Percentiles rank a stretch among this genome's conserved stretches.
These are phyloP conservation scores for Aspergillus glaucus DNA, from an alignment of 2,329 filamentous ascomycete species.

Conservation along the genomic window DNA sequence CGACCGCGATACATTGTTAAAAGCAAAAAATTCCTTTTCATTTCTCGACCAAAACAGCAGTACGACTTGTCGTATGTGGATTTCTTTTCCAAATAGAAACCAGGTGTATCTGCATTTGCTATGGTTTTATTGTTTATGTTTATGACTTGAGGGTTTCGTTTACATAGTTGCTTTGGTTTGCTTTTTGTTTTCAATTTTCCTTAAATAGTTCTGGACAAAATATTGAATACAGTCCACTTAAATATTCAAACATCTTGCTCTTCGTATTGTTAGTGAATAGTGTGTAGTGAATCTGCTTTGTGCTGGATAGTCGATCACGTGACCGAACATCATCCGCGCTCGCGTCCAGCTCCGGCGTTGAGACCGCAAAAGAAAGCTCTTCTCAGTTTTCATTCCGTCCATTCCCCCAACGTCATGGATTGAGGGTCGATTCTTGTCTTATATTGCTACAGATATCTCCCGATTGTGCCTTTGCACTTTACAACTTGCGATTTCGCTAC, in stretches of 20 bases:
- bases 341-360: constrained; percentile 5
- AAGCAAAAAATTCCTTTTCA: constrained; percentile 26
- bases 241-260: constrained; percentile 1
- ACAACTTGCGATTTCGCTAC: background rate
- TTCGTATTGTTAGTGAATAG: background rate
- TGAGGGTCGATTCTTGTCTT: background rate
- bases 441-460: no score
- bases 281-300: background rate
- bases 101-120: constrained; percentile 22
- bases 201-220: constrained; percentile 11
- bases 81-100: constrained; percentile 27
- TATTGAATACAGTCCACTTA: background rate
- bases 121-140: constrained; percentile 25
- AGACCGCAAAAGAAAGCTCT: constrained; percentile 7
- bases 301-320: constrained; percentile 8
- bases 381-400: background rate
- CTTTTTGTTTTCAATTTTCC: constrained; percentile 8
- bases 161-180: constrained; percentile 16
- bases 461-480: background rate
- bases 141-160: constrained; percentile 22
- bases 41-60: constrained; percentile 13
- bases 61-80: constrained; percentile 23
- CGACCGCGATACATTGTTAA: constrained; percentile 35
- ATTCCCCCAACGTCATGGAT: background rate
- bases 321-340: constrained; percentile 15